These are phyloP conservation scores for Phytophthora sp. DNA, from an alignment of 352 stramenopile species.

Conservation along the genomic window DNA sequence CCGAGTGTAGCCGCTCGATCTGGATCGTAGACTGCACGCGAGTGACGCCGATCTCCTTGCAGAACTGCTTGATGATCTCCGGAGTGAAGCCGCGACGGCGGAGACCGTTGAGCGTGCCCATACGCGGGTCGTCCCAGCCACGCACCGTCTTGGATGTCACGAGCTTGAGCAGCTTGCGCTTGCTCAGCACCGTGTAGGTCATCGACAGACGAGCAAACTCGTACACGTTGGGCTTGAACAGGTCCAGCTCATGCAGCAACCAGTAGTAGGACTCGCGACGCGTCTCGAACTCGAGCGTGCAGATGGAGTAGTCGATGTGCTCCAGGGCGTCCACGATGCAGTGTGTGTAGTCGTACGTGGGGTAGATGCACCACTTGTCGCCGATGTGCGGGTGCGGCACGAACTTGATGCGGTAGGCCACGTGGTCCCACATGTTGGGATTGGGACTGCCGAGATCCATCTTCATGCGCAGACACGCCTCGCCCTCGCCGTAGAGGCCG, in stretches of 20 bases:
- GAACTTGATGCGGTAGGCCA: conserved; percentile 99
- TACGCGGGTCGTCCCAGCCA: conserved; percentile 96
- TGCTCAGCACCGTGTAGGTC: conserved; percentile 98
- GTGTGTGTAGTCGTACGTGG: conserved; percentile 99
- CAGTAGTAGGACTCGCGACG: conserved; percentile 99
- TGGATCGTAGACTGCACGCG: conserved; percentile 89
- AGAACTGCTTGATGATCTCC: conserved; percentile 89
- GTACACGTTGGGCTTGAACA: conserved; percentile 98
- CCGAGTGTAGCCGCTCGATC: conserved; percentile 79
- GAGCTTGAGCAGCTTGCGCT: conserved; percentile 98
- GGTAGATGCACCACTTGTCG: conserved; percentile 99
- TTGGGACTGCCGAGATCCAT: conserved; percentile 98
- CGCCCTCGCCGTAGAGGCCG: conserved; percentile 88
- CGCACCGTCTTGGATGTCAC: conserved; percentile 93
- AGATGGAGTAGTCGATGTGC: conserved; percentile 99
- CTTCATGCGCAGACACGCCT: conserved; percentile 97
- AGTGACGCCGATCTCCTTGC: conserved; percentile 87
- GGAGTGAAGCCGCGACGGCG: conserved; percentile 86
- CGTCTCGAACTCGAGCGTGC: conserved; percentile 99
- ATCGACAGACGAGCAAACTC: conserved; percentile 97
- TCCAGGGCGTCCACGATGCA: conserved; percentile 98
- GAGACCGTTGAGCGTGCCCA: conserved; percentile 97
- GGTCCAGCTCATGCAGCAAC: conserved; percentile 96
- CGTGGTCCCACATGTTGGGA: conserved; percentile 99
- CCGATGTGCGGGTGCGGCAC: conserved; percentile 97